These are phyloP conservation scores for Syzygium syzygioides DNA, from an alignment of 441 rosid species.

Conservation along the genomic window DNA sequence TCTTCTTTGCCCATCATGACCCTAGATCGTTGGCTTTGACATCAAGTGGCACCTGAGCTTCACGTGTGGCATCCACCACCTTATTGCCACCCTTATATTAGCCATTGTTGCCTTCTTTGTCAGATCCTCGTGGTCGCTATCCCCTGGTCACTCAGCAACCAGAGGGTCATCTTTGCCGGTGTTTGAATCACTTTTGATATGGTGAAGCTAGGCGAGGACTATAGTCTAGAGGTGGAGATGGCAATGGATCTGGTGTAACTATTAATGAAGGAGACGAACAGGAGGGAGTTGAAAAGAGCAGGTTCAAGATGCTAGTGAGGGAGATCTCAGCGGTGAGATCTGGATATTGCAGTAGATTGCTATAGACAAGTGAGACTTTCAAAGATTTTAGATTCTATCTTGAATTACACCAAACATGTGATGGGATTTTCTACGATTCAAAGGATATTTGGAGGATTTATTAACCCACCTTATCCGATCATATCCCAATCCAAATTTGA, in stretches of 20 bases:
- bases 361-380: not conserved
- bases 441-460: not conserved
- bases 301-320: not conserved
- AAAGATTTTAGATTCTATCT: not conserved
- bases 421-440: not conserved
- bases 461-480: not conserved
- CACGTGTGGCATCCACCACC: not conserved
- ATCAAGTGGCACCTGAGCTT: no score
- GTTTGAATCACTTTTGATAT: not conserved
- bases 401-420: not conserved
- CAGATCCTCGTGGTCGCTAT: accelerated
- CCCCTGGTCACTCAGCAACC: not conserved
- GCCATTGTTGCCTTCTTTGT: not conserved
- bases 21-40: no score
- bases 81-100: not conserved
- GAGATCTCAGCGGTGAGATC: not conserved
- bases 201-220: not conserved
- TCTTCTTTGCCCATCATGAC: no score
- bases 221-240: not conserved
- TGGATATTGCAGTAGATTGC: not conserved
- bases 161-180: not conserved
- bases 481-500: not conserved
- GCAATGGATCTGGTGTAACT: not conserved
- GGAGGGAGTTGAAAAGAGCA: not conserved
- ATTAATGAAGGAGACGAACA: not conserved